Evolutionary conservation across 345 rosid species (phyloP).

Genomic region (Luvunga scandens): DNA sequence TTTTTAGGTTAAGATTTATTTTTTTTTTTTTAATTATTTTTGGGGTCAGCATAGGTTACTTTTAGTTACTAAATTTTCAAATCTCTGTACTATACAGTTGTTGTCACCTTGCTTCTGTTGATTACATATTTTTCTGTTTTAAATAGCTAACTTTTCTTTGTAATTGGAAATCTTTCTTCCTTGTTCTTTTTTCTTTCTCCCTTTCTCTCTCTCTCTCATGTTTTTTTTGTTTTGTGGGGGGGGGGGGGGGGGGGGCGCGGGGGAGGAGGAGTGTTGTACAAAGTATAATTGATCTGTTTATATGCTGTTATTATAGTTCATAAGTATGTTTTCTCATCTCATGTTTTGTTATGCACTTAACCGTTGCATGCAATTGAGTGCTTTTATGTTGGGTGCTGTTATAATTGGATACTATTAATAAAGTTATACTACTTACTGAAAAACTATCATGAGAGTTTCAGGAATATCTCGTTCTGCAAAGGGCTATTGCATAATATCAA

Average conservation of each 20-base stretch:
- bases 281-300: background rate
- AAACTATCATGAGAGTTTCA: constrained; percentile 23
- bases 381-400: background rate
- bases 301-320: background rate
- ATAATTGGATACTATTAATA: constrained; percentile 3
- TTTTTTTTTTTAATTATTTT: background rate
- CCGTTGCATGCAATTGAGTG: background rate
- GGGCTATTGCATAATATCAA: constrained; percentile 75
- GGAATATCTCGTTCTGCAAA: constrained; percentile 91
- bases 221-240: no score
- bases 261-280: background rate
- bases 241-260: no score
- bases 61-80: background rate
- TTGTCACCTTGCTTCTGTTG: background rate
- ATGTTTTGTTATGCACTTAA: background rate
- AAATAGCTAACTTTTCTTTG: background rate
- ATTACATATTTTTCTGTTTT: background rate
- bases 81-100: background rate
- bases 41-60: background rate
- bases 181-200: no score
- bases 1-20: background rate
- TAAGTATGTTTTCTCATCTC: background rate
- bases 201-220: no score
- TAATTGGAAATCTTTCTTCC: background rate
- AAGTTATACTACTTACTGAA: constrained; percentile 4